A percentile compares a stretch with the other conserved stretches of the same genome.
Conservation (phyloP, 768 basidiomycete species). For the Rhizopogon roseolus region DNA sequence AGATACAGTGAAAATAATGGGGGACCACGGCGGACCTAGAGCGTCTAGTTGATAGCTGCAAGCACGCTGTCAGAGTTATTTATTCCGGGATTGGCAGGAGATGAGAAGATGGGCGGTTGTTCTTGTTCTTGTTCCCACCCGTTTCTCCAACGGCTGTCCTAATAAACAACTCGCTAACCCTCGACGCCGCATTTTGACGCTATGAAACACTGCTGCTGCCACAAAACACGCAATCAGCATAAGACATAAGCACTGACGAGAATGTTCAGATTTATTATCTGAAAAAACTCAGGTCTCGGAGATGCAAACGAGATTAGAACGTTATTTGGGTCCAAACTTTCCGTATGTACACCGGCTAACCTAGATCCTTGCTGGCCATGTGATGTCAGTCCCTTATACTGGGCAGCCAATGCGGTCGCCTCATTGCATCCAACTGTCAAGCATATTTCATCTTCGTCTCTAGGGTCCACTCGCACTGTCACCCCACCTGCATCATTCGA, state of each 20-base stretch:
- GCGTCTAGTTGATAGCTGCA: conserved; percentile 14
- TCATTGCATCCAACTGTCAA: conserved; percentile 14
- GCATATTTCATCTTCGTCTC: conserved; percentile 6
- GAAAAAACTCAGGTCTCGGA: background rate
- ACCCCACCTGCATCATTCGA: no score
- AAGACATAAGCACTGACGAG: conserved; percentile 5
- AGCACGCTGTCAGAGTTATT: conserved; percentile 22
- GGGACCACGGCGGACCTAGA: conserved; percentile 16
- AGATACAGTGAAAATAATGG: background rate
- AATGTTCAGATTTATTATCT: conserved; percentile 5
- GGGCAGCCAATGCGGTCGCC: conserved; percentile 14
- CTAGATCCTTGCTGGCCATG: background rate
- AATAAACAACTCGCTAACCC: background rate
- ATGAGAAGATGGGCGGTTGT: conserved; percentile 21
- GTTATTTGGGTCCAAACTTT: conserved; percentile 3
- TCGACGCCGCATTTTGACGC: background rate
- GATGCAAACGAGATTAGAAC: background rate
- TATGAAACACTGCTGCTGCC: background rate
- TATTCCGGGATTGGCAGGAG: conserved; percentile 31
- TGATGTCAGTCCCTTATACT: conserved; percentile 8
- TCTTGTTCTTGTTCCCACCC: conserved; percentile 27
- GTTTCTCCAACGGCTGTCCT: background rate
- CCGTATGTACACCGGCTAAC: background rate
- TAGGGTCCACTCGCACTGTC: no score
- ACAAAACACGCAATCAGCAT: conserved; percentile 6